These are phyloP conservation scores for Orbilia blumenaviensis DNA, from an alignment of 2,329 filamentous ascomycete genomes.

Conservation along the genomic window DNA sequence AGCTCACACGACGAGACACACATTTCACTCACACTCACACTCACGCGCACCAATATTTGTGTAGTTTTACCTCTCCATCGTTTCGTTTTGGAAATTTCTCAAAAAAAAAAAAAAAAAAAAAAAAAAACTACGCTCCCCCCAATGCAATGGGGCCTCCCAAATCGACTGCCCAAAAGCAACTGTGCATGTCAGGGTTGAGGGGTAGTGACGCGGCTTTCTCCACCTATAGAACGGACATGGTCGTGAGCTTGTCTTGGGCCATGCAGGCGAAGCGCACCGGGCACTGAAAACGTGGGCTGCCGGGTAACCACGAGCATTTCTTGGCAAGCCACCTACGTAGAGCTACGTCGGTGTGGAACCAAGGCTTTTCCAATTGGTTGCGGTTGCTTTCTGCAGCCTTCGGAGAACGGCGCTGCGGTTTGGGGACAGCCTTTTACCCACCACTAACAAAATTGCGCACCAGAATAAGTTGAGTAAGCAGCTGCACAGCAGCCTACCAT, in stretches of 20 bases:
- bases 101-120: too few species aligned
- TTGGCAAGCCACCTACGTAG: conserved; percentile 54
- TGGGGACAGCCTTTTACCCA: conserved; percentile 24
- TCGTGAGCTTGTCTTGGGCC: conserved; percentile 36
- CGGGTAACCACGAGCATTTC: conserved; percentile 53
- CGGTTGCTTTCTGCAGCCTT: conserved; percentile 44
- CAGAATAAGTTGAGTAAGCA: conserved; percentile 4
- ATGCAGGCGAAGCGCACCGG: conserved; percentile 50
- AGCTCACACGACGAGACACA: not conserved
- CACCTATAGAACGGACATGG: conserved; percentile 18
- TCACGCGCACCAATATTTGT: too few species aligned
- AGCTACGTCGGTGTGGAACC: conserved; percentile 19
- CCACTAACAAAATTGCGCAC: conserved; percentile 9
- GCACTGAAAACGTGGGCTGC: conserved; percentile 49
- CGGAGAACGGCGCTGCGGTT: conserved; percentile 51
- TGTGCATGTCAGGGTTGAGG: conserved; percentile 39
- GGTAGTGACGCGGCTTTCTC: conserved; percentile 28
- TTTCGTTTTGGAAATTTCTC: too few species aligned
- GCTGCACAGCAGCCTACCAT: not conserved
- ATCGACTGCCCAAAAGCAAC: conserved; percentile 36
- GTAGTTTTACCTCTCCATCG: too few species aligned
- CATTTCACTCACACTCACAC: too few species aligned
- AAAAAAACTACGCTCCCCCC: too few species aligned
- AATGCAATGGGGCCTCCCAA: not conserved
- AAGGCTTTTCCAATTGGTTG: conserved; percentile 38